Evolutionary conservation across 139 green algal genomes (phyloP).

Genomic region (Chlorella sp.): DNA sequence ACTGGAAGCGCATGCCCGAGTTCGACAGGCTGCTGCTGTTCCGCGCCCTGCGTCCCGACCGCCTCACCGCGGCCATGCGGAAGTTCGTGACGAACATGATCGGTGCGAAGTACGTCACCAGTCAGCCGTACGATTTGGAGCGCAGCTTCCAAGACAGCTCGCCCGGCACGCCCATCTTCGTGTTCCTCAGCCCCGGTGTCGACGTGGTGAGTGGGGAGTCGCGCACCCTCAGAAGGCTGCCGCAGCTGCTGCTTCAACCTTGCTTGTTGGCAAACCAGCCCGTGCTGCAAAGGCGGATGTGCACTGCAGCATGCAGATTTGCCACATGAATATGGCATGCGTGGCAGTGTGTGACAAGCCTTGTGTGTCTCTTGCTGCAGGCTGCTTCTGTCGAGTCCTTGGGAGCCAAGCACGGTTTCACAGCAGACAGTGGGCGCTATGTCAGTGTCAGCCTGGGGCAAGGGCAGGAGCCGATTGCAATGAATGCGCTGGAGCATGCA

Average conservation of each 20-base stretch:
- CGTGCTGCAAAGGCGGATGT: no score
- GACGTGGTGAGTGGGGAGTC: conserved; percentile 76
- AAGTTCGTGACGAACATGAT: conserved; percentile 76
- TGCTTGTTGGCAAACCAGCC: no score
- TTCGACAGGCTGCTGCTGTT: conserved; percentile 53
- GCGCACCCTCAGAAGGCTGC: no score
- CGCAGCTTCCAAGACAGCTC: conserved; percentile 51
- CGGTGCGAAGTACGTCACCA: conserved; percentile 60
- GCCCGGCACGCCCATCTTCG: conserved; percentile 77
- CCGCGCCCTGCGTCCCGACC: conserved; percentile 77
- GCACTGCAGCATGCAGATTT: no score
- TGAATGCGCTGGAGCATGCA: conserved; percentile 65
- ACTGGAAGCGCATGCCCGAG: conserved; percentile 88
- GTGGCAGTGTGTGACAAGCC: no score
- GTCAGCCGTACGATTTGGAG: conserved; percentile 76
- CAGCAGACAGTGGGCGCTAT: conserved; percentile 59
- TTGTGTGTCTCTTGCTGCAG: no score
- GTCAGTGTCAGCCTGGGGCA: conserved; percentile 74
- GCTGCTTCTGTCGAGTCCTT: conserved; percentile 82
- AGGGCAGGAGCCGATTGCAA: conserved; percentile 85
- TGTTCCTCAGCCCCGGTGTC: conserved; percentile 80
- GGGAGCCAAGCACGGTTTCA: conserved; percentile 70
- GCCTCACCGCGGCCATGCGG: conserved; percentile 73
- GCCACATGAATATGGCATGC: no score
- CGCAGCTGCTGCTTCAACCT: no score